Conservation (phyloP, 805 yeast species). For the Barnettozyma wickerhamii region DNA sequence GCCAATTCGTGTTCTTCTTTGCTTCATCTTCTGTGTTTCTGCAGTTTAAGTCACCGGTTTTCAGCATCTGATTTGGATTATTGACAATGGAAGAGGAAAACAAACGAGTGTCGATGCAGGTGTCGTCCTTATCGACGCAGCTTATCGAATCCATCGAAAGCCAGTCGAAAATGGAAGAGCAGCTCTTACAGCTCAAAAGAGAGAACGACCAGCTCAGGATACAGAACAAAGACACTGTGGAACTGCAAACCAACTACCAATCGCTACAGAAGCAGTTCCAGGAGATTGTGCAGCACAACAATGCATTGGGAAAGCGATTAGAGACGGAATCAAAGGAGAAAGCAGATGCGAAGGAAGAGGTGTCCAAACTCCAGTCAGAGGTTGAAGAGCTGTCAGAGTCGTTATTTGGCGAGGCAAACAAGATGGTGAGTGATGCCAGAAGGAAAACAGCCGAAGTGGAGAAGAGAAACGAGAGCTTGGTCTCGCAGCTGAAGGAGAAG, state of each 20-base stretch:
- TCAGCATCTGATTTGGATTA: no score
- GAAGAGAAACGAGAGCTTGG: slow-evolving; percentile 51
- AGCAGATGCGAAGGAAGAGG: slow-evolving; percentile 53
- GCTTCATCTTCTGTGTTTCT: no score
- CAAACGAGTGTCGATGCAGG: slow-evolving; percentile 48
- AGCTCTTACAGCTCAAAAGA: slow-evolving; percentile 36
- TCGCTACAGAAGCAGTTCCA: slow-evolving; percentile 29
- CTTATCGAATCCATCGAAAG: slow-evolving; percentile 56
- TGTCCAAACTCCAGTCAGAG: slow-evolving; percentile 58
- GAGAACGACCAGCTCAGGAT: slow-evolving; percentile 28
- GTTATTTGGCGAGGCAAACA: slow-evolving; percentile 78
- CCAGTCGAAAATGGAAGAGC: slow-evolving; percentile 52
- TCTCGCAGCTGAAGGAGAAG: slow-evolving; percentile 57
- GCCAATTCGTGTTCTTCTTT: no score
- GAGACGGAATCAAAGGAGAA: slow-evolving; percentile 33
- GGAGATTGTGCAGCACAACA: slow-evolving; percentile 30
- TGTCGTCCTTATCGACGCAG: slow-evolving; percentile 53
- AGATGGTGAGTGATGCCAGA: slow-evolving; percentile 78
- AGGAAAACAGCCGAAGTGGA: slow-evolving; percentile 58
- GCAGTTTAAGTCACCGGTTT: no score
- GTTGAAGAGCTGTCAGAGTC: slow-evolving; percentile 78
- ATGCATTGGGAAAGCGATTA: slow-evolving; percentile 29
- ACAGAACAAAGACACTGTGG: slow-evolving; percentile 19
- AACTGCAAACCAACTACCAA: slow-evolving; percentile 24
- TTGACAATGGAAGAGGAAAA: slow-evolving; percentile 27